Percentiles rank a stretch among this genome's conserved stretches.
Conservation (phyloP, 23 red algal species). For the Gracilaria caudata region DNA sequence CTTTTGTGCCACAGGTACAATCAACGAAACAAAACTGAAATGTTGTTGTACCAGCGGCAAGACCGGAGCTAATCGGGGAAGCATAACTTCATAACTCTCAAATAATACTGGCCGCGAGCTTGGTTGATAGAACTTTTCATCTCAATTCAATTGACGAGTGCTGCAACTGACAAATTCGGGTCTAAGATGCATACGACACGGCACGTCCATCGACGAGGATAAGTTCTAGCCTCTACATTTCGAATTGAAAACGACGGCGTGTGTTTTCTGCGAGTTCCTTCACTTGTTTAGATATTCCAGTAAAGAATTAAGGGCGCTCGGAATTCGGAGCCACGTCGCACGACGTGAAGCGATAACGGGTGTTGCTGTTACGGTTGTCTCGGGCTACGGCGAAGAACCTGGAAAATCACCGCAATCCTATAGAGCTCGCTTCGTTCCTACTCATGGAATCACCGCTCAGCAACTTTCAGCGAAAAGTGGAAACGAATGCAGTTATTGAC, state of each 20-base stretch:
- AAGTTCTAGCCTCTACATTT: background rate
- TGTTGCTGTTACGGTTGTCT: background rate
- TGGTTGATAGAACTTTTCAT: background rate
- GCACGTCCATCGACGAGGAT: conserved; percentile 8
- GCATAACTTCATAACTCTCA: background rate
- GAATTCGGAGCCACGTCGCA: conserved; percentile 14
- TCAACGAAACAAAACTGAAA: conserved; percentile 8
- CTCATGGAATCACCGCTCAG: too few species aligned
- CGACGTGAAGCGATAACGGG: background rate
- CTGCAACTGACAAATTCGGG: conserved; percentile 30
- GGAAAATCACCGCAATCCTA: background rate
- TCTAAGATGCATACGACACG: conserved; percentile 9
- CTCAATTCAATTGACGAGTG: background rate
- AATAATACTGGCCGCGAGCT: background rate
- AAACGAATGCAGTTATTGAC: too few species aligned
- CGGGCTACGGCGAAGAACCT: background rate
- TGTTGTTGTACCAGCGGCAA: background rate
- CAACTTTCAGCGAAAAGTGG: too few species aligned
- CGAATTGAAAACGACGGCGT: conserved; percentile 24
- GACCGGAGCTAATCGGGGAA: background rate
- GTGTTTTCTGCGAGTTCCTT: background rate
- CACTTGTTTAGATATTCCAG: background rate
- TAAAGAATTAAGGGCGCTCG: background rate
- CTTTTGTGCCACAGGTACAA: background rate
- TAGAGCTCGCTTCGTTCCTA: background rate